Percentiles rank a stretch among this genome's conserved stretches.
Evolutionary conservation across 441 rosid species (phyloP).

Genomic region (Eruca vesicaria): DNA sequence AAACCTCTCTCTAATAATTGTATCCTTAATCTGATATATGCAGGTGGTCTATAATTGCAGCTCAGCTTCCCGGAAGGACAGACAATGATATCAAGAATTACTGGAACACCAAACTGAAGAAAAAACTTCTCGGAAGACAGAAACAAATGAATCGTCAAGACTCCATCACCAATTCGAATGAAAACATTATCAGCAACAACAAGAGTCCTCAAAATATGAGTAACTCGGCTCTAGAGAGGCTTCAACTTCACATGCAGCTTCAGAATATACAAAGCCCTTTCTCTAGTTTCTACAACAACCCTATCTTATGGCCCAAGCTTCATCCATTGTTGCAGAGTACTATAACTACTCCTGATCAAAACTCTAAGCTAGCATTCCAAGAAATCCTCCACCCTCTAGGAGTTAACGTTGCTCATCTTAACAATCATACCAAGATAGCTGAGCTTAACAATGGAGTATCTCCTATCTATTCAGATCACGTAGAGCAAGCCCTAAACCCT

Average conservation of each 20-base stretch:
- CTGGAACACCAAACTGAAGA: slow-evolving; percentile 95
- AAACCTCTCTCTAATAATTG: too few species aligned
- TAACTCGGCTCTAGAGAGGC: slow-evolving; percentile 85
- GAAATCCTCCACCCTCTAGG: slow-evolving; percentile 26
- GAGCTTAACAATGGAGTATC: slow-evolving; percentile 29
- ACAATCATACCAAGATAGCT: slow-evolving; percentile 18
- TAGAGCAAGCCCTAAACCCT: slow-evolving; percentile 27
- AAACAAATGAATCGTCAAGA: slow-evolving; percentile 55
- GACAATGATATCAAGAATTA: slow-evolving; percentile 94
- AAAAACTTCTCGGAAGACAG: slow-evolving; percentile 78
- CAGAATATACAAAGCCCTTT: slow-evolving; percentile 68
- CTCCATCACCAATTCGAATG: slow-evolving; percentile 23
- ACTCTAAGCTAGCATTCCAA: slow-evolving; percentile 27
- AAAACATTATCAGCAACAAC: slow-evolving; percentile 26
- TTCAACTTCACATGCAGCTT: slow-evolving; percentile 90
- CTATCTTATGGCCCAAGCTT: slow-evolving; percentile 80
- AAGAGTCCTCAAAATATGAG: slow-evolving; percentile 55
- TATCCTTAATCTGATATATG: slow-evolving; percentile 17
- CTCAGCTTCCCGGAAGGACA: slow-evolving; percentile 94
- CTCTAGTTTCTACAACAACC: slow-evolving; percentile 59
- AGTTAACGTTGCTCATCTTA: slow-evolving; percentile 16
- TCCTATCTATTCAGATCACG: slow-evolving; percentile 25
- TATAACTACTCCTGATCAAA: slow-evolving; percentile 14
- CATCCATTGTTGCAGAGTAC: slow-evolving; percentile 45
- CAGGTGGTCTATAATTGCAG: slow-evolving; percentile 98